These are phyloP conservation scores for Haplographium delicatum DNA, from an alignment of 495 filamentous ascomycete genomes.

Conservation along the genomic window DNA sequence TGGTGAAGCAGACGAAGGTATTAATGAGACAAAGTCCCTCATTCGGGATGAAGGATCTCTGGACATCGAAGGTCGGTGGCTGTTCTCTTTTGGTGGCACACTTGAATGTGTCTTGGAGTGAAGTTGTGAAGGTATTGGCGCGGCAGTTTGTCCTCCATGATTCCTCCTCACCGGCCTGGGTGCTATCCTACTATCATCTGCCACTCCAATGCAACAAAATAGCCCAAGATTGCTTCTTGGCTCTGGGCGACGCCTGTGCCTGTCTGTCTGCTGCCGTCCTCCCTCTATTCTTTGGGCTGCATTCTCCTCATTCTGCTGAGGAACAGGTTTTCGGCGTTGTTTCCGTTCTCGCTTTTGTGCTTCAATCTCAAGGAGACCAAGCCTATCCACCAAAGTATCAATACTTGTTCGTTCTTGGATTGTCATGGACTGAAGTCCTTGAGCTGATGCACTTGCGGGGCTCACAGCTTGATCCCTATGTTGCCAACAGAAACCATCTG, in stretches of 20 bases:
- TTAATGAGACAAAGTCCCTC: slow-evolving; percentile 57
- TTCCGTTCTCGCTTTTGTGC: slow-evolving; percentile 12
- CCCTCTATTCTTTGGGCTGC: neutral
- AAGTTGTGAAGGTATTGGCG: slow-evolving; percentile 4
- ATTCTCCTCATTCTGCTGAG: slow-evolving; percentile 7
- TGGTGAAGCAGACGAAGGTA: slow-evolving; percentile 57
- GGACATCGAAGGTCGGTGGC: slow-evolving; percentile 12
- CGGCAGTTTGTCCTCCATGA: slow-evolving; percentile 2
- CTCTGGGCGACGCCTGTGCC: slow-evolving; percentile 6
- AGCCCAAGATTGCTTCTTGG: slow-evolving; percentile 13
- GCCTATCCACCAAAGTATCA: slow-evolving; percentile 72
- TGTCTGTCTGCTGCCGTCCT: neutral
- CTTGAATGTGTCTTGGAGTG: slow-evolving; percentile 1
- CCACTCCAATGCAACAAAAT: slow-evolving; percentile 23
- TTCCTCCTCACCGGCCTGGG: slow-evolving; percentile 20
- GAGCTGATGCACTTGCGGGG: slow-evolving; percentile 26
- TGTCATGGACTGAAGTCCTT: slow-evolving; percentile 1
- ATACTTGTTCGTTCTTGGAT: slow-evolving; percentile 64
- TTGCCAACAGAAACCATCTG: slow-evolving; percentile 74
- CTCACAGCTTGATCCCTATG: slow-evolving; percentile 80
- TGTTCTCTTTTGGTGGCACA: neutral
- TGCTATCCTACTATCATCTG: slow-evolving; percentile 13
- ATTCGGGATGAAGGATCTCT: slow-evolving; percentile 35
- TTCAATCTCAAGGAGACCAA: slow-evolving; percentile 56
- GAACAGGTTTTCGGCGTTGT: slow-evolving; percentile 2